These are phyloP conservation scores for Guadua angustifolia DNA, from an alignment of 176 grass and related monocot genomes.

Conservation along the genomic window DNA sequence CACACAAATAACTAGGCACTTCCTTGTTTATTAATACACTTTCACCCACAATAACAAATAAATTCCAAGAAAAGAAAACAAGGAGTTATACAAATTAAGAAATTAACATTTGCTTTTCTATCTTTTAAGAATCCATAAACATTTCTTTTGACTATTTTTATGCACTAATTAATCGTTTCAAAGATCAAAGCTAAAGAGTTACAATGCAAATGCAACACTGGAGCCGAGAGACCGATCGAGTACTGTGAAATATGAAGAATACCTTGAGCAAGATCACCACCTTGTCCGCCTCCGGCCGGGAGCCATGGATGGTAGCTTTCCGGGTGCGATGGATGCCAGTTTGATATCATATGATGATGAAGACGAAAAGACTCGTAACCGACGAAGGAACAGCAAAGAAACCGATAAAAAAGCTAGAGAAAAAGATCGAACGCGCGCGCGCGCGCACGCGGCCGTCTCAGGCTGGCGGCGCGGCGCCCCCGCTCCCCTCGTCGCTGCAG, in stretches of 20 bases:
- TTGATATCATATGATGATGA: constrained; percentile 45
- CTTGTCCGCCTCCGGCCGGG: constrained; percentile 38
- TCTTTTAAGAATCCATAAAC: background rate
- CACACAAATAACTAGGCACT: background rate
- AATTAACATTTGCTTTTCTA: background rate
- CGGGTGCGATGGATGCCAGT: constrained; percentile 30
- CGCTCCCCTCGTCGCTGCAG: constrained; percentile 49
- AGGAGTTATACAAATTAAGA: background rate
- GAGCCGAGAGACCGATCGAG: background rate
- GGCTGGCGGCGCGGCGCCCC: constrained; percentile 9
- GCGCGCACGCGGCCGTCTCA: constrained; percentile 28
- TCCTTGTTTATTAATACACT: background rate
- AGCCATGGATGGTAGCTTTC: constrained; percentile 30
- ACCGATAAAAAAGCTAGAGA: constrained; percentile 16
- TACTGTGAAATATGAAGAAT: constrained; percentile 20
- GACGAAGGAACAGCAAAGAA: constrained; percentile 47
- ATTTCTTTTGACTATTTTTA: background rate
- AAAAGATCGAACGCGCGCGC: background rate
- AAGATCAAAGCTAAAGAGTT: background rate
- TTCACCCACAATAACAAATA: background rate
- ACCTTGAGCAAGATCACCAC: constrained; percentile 49
- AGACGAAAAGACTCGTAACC: constrained; percentile 40
- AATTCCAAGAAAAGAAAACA: background rate
- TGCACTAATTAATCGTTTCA: constrained; percentile 21
- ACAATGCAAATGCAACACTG: background rate